Evolutionary conservation across 176 grass and related monocot species (phyloP).

Genomic region (Coix lacrymajobi): DNA sequence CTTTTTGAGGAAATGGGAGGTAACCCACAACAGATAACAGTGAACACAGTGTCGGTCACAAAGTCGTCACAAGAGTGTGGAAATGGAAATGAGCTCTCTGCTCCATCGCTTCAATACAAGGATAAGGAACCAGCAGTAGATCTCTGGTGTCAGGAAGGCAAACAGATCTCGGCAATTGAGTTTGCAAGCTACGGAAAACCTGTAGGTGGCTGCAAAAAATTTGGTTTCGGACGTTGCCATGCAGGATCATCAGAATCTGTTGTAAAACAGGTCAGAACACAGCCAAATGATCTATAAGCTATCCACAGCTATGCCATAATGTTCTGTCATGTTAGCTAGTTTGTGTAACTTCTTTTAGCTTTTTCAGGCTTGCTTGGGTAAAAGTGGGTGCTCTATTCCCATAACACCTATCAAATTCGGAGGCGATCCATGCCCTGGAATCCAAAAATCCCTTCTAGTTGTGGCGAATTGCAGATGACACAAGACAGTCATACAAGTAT

Average conservation of each 20-base stretch:
- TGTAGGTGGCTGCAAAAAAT: constrained; percentile 14
- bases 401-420: constrained; percentile 27
- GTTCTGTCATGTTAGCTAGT: not conserved
- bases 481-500: not conserved
- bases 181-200: constrained; percentile 67
- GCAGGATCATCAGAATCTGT: constrained; percentile 18
- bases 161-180: constrained; percentile 32
- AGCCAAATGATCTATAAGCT: not conserved
- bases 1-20: constrained; percentile 85
- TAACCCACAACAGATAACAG: constrained; percentile 56
- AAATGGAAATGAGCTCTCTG: constrained; percentile 19
- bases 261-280: constrained; percentile 33
- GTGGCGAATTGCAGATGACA: constrained; percentile 57
- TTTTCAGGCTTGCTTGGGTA: constrained; percentile 51
- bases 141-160: constrained; percentile 41
- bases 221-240: constrained; percentile 44
- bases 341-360: not conserved
- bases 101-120: constrained; percentile 12
- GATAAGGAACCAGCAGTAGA: constrained; percentile 17
- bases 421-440: constrained; percentile 44
- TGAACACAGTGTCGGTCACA: constrained; percentile 58
- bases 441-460: constrained; percentile 42
- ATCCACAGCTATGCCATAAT: not conserved
- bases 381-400: constrained; percentile 36
- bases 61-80: constrained; percentile 25